Evolutionary conservation across 768 basidiomycete species (phyloP).

Genomic region (Strobilomyces echinocephalus): DNA sequence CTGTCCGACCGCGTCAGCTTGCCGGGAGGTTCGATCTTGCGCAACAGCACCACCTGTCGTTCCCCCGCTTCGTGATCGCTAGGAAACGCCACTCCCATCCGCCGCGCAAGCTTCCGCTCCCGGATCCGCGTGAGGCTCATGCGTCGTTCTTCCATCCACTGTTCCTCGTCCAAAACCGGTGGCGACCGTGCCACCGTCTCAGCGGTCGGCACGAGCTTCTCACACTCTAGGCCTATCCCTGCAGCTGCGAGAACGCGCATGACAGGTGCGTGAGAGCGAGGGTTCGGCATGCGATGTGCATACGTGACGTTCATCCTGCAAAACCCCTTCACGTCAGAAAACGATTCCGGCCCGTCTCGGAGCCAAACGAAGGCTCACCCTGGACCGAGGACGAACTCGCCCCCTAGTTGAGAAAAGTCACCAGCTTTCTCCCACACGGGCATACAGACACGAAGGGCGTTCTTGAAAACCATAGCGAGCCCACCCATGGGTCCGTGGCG

Average conservation of each 20-base stretch:
- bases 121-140: constrained; percentile 28
- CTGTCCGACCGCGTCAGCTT: constrained; percentile 29
- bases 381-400: constrained; percentile 78
- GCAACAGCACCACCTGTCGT: constrained; percentile 12
- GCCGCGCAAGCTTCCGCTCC: constrained; percentile 31
- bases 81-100: constrained; percentile 27
- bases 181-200: constrained; percentile 7
- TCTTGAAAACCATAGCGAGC: constrained; percentile 67
- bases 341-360: neutral
- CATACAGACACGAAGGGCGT: constrained; percentile 70
- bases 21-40: constrained; percentile 21
- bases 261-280: constrained; percentile 73
- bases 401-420: constrained; percentile 75
- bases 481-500: constrained; percentile 62
- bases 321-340: neutral
- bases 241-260: constrained; percentile 62
- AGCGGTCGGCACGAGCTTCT: constrained; percentile 10
- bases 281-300: constrained; percentile 80
- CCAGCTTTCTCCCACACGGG: constrained; percentile 80
- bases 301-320: constrained; percentile 60
- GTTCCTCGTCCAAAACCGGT: constrained; percentile 25
- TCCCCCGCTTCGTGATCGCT: constrained; percentile 7
- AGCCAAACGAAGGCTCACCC: constrained; percentile 43
- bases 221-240: constrained; percentile 35
- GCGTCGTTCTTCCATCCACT: constrained; percentile 35